A percentile compares a stretch with the other conserved stretches of the same genome.
Evolutionary conservation across 352 stramenopile genomes (phyloP).

Genomic region (Blastocystis sp.): DNA sequence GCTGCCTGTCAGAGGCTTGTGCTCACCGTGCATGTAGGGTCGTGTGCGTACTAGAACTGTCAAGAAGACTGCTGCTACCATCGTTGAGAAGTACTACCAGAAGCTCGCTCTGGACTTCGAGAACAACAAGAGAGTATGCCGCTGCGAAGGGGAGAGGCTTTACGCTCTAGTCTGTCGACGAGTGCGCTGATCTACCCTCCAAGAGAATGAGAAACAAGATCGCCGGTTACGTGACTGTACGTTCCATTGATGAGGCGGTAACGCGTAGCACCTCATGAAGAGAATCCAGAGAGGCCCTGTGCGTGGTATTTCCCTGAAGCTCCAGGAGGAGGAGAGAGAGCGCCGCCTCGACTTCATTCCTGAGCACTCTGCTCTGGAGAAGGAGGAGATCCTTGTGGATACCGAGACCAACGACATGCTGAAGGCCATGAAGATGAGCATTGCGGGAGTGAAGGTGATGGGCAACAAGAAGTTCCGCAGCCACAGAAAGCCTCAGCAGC

Average conservation of each 20-base stretch:
- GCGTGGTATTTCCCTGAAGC: conserved; percentile 97
- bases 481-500: conserved; percentile 21
- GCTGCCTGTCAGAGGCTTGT: not conserved
- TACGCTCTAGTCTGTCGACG: conserved; percentile 75
- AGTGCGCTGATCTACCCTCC: conserved; percentile 96
- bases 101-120: conserved; percentile 98
- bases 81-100: conserved; percentile 99
- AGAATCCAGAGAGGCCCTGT: conserved; percentile 97
- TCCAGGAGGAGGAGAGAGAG: conserved; percentile 99
- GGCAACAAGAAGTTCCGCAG: conserved; percentile 39
- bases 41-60: conserved; percentile 99
- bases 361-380: conserved; percentile 89
- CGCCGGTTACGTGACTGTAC: conserved; percentile 92
- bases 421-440: conserved; percentile 86
- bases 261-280: conserved; percentile 92
- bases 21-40: conserved; percentile 63
- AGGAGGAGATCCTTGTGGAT: conserved; percentile 92
- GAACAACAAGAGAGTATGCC: conserved; percentile 97
- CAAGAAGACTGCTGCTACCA: conserved; percentile 97
- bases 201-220: conserved; percentile 99
- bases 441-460: conserved; percentile 27
- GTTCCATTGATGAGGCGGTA: not conserved
- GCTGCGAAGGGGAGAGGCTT: conserved; percentile 72
- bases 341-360: conserved; percentile 98
- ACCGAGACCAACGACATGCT: conserved; percentile 96